Conservation (phyloP, 805 yeast species). For the Candida sonorensis region DNA sequence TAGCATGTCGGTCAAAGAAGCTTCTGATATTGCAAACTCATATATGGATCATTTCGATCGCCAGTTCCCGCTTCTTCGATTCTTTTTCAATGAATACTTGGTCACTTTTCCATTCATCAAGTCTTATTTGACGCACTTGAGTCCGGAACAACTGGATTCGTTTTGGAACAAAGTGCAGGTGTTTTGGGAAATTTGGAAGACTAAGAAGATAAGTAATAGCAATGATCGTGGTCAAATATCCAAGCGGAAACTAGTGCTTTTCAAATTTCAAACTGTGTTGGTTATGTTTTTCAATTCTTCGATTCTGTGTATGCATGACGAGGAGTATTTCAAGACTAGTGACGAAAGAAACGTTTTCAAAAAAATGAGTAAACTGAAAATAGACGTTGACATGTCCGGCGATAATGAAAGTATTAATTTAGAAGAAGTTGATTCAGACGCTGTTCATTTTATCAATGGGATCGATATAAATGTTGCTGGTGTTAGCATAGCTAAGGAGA, state of each 20-base stretch:
- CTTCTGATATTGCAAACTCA: constrained; percentile 11
- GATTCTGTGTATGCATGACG: constrained; percentile 53
- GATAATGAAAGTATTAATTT: constrained; percentile 15
- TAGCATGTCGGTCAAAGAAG: constrained; percentile 11
- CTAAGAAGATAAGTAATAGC: constrained; percentile 62
- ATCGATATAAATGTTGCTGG: constrained; percentile 62
- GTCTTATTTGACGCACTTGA: constrained; percentile 29
- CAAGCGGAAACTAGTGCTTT: constrained; percentile 56
- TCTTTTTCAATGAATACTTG: constrained; percentile 56
- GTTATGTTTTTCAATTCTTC: constrained; percentile 71
- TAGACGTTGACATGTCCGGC: constrained; percentile 9
- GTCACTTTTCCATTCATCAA: constrained; percentile 72
- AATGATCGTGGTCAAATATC: constrained; percentile 72
- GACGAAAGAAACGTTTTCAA: constrained; percentile 32
- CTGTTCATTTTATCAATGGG: constrained; percentile 43
- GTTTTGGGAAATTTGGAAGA: constrained; percentile 72
- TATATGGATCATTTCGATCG: constrained; percentile 21
- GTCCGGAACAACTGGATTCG: constrained; percentile 10
- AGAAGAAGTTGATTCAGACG: constrained; percentile 32
- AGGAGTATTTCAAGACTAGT: constrained; percentile 36
- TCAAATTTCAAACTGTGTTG: constrained; percentile 55
- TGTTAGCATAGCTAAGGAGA: constrained; percentile 36
- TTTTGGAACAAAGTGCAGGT: constrained; percentile 86
- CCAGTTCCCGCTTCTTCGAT: constrained; percentile 62
- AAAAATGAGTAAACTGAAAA: constrained; percentile 26